phyloP scores from a whole-genome alignment of 371 early-diverging fungal species.

The Apophysomyces trapeziformis region DNA sequence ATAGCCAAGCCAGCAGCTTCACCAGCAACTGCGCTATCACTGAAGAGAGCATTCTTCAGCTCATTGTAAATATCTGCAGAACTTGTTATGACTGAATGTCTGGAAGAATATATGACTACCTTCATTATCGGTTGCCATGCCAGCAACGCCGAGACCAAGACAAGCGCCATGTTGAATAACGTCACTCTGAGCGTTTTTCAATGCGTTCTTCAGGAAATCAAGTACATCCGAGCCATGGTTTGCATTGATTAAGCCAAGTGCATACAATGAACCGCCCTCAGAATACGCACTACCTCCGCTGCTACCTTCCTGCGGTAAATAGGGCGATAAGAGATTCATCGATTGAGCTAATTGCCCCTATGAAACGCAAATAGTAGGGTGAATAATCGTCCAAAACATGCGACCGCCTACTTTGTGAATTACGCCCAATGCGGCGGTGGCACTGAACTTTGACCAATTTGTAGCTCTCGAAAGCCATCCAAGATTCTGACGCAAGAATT shows the following conservation, averaged over 20 bases:
- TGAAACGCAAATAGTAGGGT: not conserved
- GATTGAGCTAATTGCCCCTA: constrained; percentile 91
- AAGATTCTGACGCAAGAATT: constrained; percentile 96
- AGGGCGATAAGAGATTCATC: constrained; percentile 85
- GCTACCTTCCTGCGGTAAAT: constrained; percentile 92
- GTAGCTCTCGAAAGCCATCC: constrained; percentile 98
- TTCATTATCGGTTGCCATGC: constrained; percentile 93
- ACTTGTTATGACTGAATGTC: no score
- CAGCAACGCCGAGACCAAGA: constrained; percentile 96
- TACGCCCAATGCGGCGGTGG: constrained; percentile 98
- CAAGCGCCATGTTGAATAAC: constrained; percentile 98
- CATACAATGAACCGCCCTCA: constrained; percentile 98
- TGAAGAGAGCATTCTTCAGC: constrained; percentile 85
- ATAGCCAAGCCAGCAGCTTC: constrained; percentile 98
- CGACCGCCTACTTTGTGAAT: constrained; percentile 84
- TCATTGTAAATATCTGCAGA: constrained; percentile 77
- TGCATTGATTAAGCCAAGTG: constrained; percentile 97
- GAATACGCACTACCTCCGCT: constrained; percentile 82
- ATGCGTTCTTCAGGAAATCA: constrained; percentile 80
- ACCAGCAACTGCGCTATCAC: constrained; percentile 95
- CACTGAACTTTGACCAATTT: constrained; percentile 99
- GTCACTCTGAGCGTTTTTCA: constrained; percentile 85
- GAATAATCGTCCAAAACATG: not conserved
- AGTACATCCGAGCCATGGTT: constrained; percentile 87
- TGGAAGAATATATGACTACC: constrained; percentile 34